phyloP scores from a whole-genome alignment of 1,284 basidiomycete genomes.

The Inonotus hispidus region DNA sequence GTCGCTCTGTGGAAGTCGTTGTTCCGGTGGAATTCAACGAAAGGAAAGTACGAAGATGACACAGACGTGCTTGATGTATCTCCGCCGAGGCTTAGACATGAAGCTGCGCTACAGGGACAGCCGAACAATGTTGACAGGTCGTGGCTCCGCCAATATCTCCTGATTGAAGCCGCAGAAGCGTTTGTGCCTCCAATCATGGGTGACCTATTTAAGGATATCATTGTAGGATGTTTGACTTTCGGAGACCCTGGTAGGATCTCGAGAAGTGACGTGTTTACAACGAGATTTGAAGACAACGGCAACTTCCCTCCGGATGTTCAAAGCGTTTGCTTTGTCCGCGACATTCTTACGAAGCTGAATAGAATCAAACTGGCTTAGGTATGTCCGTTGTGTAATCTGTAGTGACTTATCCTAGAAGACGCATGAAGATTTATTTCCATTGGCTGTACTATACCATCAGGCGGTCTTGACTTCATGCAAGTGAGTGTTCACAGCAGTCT shows the following conservation, averaged over 20 bases:
- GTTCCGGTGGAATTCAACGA: not conserved
- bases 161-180: not conserved
- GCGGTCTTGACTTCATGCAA: too few species aligned
- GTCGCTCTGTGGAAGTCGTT: slow-evolving; percentile 16
- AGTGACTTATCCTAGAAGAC: too few species aligned
- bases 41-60: not conserved
- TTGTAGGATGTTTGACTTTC: slow-evolving; percentile 6
- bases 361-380: not conserved
- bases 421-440: too few species aligned
- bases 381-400: not conserved
- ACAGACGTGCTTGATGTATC: not conserved
- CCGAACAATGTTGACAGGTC: not conserved
- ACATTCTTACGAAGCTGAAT: not conserved
- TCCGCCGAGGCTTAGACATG: not conserved
- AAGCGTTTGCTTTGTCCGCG: not conserved
- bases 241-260: not conserved
- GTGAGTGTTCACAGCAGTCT: too few species aligned
- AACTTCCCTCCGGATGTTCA: not conserved
- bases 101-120: not conserved
- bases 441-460: too few species aligned
- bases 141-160: not conserved
- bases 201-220: slow-evolving; percentile 4
- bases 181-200: slow-evolving; percentile 1
- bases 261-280: not conserved
- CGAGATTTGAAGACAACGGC: not conserved